These are phyloP conservation scores for Bocquillonia castaneifolia DNA, from an alignment of 441 rosid species.

Conservation along the genomic window DNA sequence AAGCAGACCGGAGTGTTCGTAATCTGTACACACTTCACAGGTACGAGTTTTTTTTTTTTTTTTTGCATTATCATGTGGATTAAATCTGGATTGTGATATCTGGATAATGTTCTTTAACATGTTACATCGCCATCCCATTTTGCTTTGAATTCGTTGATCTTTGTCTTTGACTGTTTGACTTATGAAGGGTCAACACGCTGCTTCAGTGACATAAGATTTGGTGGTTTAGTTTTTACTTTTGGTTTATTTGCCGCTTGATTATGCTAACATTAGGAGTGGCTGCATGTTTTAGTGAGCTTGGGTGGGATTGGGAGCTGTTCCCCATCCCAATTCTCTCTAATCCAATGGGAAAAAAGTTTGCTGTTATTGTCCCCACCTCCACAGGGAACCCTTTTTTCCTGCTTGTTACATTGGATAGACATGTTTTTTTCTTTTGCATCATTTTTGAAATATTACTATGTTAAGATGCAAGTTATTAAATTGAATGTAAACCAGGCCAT, in stretches of 20 bases:
- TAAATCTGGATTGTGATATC: not conserved
- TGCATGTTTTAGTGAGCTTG: not conserved
- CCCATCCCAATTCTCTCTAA: not conserved
- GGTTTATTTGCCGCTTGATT: not conserved
- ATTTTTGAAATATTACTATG: too few relatives aligned
- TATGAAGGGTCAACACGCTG: not conserved
- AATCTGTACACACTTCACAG: slow-evolving; percentile 93
- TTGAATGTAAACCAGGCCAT: too few relatives aligned
- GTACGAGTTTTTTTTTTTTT: slow-evolving; percentile 27
- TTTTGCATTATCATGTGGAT: not conserved
- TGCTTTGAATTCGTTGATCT: not conserved
- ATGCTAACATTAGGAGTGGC: not conserved
- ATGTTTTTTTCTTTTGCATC: too few relatives aligned
- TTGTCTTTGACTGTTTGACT: not conserved
- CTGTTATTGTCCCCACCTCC: not conserved
- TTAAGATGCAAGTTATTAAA: too few relatives aligned
- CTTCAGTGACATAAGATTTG: not conserved
- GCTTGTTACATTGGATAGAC: too few relatives aligned
- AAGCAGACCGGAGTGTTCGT: slow-evolving; percentile 79
- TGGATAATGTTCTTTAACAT: not conserved
- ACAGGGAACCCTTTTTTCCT: too few relatives aligned
- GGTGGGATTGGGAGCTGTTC: not conserved
- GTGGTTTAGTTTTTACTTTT: not conserved
- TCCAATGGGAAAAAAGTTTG: too few relatives aligned
- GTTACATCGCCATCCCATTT: not conserved